These are phyloP conservation scores for Metschnikowia proteae DNA, from an alignment of 805 yeast species.

Conservation along the genomic window DNA sequence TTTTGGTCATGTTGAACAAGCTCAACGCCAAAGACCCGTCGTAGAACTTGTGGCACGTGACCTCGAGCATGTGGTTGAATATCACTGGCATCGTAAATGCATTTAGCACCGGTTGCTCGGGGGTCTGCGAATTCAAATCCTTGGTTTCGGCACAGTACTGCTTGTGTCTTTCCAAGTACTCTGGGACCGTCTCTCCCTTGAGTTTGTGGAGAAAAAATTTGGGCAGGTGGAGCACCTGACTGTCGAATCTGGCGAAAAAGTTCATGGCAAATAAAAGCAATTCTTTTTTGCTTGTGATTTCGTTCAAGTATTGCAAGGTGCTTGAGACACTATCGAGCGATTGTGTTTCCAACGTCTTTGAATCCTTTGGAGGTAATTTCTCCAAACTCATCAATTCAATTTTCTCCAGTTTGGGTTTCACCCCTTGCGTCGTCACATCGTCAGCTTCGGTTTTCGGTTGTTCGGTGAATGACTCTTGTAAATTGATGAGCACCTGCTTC, in stretches of 20 bases:
- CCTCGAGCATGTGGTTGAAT: conserved; percentile 30
- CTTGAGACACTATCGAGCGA: conserved; percentile 10
- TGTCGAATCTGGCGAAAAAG: conserved; percentile 13
- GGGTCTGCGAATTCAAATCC: conserved; percentile 14
- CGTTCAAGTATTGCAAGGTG: conserved; percentile 21
- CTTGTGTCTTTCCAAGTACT: conserved; percentile 19
- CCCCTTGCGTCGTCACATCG: background rate
- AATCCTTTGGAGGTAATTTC: background rate
- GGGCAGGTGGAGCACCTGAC: conserved; percentile 7
- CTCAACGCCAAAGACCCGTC: conserved; percentile 37
- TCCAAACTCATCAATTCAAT: background rate
- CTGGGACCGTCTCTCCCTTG: conserved; percentile 13
- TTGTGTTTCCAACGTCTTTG: background rate
- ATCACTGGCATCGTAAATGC: conserved; percentile 34
- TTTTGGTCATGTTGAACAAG: conserved; percentile 33
- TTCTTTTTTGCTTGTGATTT: conserved; percentile 11
- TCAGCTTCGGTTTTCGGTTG: background rate
- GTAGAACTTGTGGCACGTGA: conserved; percentile 22
- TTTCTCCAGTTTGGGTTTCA: background rate
- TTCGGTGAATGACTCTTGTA: conserved; percentile 14
- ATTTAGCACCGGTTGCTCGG: conserved; percentile 28
- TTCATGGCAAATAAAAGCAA: conserved; percentile 19
- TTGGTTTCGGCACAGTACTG: conserved; percentile 18
- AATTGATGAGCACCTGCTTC: conserved; percentile 12
- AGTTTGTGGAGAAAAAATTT: conserved; percentile 14